Conservation (phyloP, 148 eudicot genomes). For the Cornus kousa region DNA sequence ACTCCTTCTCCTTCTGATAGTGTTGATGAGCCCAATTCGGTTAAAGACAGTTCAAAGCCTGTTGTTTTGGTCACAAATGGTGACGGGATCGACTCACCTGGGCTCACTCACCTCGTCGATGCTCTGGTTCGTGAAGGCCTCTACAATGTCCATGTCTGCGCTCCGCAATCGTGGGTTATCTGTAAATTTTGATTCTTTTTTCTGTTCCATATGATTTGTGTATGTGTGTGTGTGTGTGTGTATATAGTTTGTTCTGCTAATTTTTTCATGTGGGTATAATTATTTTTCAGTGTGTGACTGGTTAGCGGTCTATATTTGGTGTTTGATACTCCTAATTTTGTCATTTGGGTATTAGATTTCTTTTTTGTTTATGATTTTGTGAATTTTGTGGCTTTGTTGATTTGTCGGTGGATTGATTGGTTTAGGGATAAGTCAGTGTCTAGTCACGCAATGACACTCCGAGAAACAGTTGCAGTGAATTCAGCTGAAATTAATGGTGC, state of each 20-base stretch:
- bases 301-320: slow-evolving; percentile 7
- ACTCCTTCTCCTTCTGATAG: slow-evolving; percentile 20
- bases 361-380: too few species aligned
- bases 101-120: slow-evolving; percentile 55
- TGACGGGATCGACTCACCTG: slow-evolving; percentile 83
- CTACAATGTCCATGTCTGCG: slow-evolving; percentile 71
- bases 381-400: background rate
- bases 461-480: slow-evolving; percentile 66
- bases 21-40: slow-evolving; percentile 27
- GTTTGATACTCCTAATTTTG: background rate
- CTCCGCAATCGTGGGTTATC: slow-evolving; percentile 72
- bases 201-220: background rate
- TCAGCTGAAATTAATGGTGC: slow-evolving; percentile 70
- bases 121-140: slow-evolving; percentile 62
- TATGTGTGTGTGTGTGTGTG: background rate
- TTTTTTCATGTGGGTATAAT: background rate
- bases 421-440: slow-evolving; percentile 78
- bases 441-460: slow-evolving; percentile 70
- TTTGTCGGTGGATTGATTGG: slow-evolving; percentile 12
- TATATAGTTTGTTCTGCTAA: background rate
- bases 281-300: background rate
- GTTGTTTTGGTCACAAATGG: slow-evolving; percentile 75
- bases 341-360: background rate
- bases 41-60: slow-evolving; percentile 42
- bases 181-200: background rate